Conservation (phyloP, 768 basidiomycete species). For the Hirschioporus abietinus region DNA sequence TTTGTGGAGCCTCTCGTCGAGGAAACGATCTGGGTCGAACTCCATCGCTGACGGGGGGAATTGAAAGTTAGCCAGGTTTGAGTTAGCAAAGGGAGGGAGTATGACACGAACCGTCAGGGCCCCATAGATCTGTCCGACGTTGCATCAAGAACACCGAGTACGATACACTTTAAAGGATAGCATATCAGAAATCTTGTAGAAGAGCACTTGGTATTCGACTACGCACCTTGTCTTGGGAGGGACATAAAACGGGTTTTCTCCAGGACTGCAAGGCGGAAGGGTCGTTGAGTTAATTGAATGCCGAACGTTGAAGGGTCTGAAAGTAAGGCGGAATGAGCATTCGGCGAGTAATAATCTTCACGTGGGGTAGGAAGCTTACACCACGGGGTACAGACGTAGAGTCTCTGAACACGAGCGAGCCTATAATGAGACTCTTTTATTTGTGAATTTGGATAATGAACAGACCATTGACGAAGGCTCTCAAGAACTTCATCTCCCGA, state of each 20-base stretch:
- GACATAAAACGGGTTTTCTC: constrained; percentile 33
- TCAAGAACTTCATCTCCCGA: constrained; percentile 51
- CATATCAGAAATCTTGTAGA: not conserved
- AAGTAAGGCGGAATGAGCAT: too few species aligned
- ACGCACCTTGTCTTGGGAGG: constrained; percentile 31
- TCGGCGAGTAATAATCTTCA: not conserved
- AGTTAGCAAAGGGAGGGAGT: not conserved
- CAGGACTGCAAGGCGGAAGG: constrained; percentile 25
- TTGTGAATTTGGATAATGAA: not conserved
- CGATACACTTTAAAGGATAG: constrained; percentile 2
- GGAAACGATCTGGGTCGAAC: constrained; percentile 64
- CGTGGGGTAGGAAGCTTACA: constrained; percentile 13
- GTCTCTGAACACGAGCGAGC: constrained; percentile 31
- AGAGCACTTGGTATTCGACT: not conserved
- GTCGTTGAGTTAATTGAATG: constrained; percentile 27
- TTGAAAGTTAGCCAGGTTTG: not conserved
- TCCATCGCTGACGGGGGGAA: constrained; percentile 22
- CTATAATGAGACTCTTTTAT: not conserved
- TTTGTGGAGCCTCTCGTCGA: constrained; percentile 50
- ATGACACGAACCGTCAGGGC: constrained; percentile 25
- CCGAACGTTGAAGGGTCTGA: constrained; percentile 26
- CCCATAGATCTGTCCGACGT: constrained; percentile 32
- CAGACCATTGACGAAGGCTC: constrained; percentile 52
- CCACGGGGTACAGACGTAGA: constrained; percentile 46
- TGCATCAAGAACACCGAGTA: constrained; percentile 26